Evolutionary conservation across 306 rosid species (phyloP).

Genomic region (Cicer chorassanicum): DNA sequence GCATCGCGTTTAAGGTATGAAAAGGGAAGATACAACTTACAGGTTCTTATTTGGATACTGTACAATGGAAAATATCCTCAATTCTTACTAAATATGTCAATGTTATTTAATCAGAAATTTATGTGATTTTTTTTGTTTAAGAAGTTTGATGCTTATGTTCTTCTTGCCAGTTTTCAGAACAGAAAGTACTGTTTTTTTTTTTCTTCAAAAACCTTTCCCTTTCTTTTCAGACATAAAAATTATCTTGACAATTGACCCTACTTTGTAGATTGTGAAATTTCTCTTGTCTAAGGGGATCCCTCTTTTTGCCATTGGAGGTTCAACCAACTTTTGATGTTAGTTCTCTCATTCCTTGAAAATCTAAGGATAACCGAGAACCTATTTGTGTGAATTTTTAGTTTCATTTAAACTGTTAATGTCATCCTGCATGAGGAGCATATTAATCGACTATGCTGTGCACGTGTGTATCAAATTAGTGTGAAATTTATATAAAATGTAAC

Average conservation of each 20-base stretch:
- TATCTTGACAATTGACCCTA: constrained; percentile 40
- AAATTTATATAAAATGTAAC: constrained; percentile 13
- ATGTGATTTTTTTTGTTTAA: neutral
- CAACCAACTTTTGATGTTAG: constrained; percentile 40
- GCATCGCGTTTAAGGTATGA: constrained; percentile 68
- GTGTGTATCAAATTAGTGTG: neutral
- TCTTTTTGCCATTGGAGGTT: constrained; percentile 39
- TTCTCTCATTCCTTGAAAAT: constrained; percentile 48
- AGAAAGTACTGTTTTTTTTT: constrained; percentile 21
- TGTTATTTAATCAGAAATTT: neutral
- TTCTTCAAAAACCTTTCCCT: neutral
- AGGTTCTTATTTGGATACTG: constrained; percentile 28
- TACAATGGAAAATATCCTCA: constrained; percentile 4
- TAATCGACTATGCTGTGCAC: constrained; percentile 2
- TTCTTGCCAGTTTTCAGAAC: constrained; percentile 16
- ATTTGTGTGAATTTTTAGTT: constrained; percentile 17
- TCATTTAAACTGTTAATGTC: constrained; percentile 28
- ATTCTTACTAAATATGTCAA: constrained; percentile 10
- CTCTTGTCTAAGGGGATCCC: constrained; percentile 39
- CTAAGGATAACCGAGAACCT: constrained; percentile 42
- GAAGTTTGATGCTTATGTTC: neutral
- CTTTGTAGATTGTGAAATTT: constrained; percentile 46
- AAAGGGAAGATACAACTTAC: constrained; percentile 23
- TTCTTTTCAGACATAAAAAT: constrained; percentile 21
- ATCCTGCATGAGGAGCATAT: constrained; percentile 9